Conservation (phyloP, 345 rosid genomes). For the Citrus reticulata region DNA sequence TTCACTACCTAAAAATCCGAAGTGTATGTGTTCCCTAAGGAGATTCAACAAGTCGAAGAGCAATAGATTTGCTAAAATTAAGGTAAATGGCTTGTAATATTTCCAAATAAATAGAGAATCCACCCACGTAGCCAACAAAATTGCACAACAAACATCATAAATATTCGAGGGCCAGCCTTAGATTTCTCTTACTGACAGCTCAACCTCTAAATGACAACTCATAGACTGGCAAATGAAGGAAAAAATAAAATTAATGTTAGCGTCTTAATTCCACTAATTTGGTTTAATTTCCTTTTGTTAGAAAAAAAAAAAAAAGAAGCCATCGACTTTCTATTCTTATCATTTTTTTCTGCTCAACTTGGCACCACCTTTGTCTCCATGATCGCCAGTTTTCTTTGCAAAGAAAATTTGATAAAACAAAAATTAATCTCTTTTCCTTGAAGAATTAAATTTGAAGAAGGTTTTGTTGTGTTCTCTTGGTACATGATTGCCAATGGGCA, state of each 20-base stretch:
- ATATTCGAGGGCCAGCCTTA: slow-evolving; percentile 17
- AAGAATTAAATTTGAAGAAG: slow-evolving; percentile 1
- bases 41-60: neutral
- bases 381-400: slow-evolving; percentile 10
- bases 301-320: neutral
- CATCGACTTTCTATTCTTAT: slow-evolving; percentile 35
- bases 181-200: slow-evolving; percentile 15
- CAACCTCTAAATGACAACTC: neutral
- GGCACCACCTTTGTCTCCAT: neutral
- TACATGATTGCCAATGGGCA: slow-evolving; percentile 42
- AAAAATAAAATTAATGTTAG: neutral
- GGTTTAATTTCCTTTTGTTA: neutral
- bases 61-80: neutral
- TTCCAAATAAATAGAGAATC: neutral
- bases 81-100: neutral
- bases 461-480: slow-evolving; percentile 1
- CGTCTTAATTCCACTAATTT: neutral
- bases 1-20: neutral
- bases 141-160: neutral
- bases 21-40: neutral
- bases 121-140: neutral
- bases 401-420: neutral
- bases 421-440: neutral
- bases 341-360: slow-evolving; percentile 19
- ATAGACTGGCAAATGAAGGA: neutral